Percentiles rank a stretch among this genome's conserved stretches.
Evolutionary conservation across 2,329 filamentous ascomycete species (phyloP).

Genomic region (Pseudogymnoascus sp.): DNA sequence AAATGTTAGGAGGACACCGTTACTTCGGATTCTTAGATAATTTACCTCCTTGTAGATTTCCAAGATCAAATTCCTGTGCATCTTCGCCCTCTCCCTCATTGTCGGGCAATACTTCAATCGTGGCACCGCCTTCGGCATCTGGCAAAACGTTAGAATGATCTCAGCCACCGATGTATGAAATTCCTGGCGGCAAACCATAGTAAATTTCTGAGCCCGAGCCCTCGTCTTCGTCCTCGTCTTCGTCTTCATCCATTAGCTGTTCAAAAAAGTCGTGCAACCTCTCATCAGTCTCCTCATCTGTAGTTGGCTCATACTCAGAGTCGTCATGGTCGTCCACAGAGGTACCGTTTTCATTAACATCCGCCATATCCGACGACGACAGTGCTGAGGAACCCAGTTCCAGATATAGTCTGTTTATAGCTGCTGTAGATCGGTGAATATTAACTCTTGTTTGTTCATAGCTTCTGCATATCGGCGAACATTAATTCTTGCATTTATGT

Average conservation of each 20-base stretch:
- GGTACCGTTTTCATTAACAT: neutral
- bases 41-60: neutral
- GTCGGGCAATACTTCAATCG: constrained; percentile 23
- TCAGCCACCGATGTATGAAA: neutral
- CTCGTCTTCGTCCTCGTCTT: constrained; percentile 23
- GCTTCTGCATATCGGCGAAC: neutral
- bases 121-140: constrained; percentile 13
- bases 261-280: constrained; percentile 27
- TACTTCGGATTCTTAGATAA: neutral
- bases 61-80: constrained; percentile 2
- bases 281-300: constrained; percentile 31
- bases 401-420: neutral
- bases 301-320: constrained; percentile 41
- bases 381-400: neutral
- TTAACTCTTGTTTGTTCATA: neutral
- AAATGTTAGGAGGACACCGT: neutral
- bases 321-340: constrained; percentile 35
- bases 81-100: constrained; percentile 2
- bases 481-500: neutral
- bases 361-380: constrained; percentile 1
- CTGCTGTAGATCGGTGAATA: neutral
- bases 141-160: neutral
- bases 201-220: neutral
- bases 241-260: constrained; percentile 6
- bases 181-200: neutral